Base-by-base conservation (phyloP, 208 protist genomes). In the Leptomonas seymouri region DNA sequence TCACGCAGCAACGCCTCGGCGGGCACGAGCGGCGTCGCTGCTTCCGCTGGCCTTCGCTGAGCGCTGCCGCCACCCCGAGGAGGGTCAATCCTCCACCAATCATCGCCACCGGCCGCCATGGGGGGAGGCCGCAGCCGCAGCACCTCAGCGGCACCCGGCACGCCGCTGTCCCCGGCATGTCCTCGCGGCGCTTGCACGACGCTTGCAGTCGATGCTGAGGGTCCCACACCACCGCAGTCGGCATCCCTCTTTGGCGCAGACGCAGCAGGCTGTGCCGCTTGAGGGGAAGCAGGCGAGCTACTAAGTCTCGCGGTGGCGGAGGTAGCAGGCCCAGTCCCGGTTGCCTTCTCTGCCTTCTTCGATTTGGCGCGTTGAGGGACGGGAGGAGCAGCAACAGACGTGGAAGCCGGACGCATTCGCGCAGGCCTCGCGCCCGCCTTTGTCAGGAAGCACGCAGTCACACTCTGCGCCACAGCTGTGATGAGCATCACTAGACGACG, bases 401-500 rank as follows among this genome's bases (percentile, higher is more conserved):
- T 31, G 61, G 45, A 28, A 34, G 28, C 41, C 14, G 36, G 59
- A 6, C 50, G 70, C 42, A 27, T 20, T n/a, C 69, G 68, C 28
- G 64, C 59, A 20, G 53, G 78, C 5, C 48, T 21, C 14, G 76
- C 71, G 18, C 80, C 80, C 11, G 80, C 70, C 62, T 71, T 72
- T 0, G 59, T 51, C 16, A 96, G 67, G 65, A 93, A 87, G 63
- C 71, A 84, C 41, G 79, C 74, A 28, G 76, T 89, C 53, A 93
- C 56, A 57, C 63, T 64, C 78, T 96, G 91, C 53, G 84, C 65
- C 42, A 96, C 75, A 0, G 65, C 71, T 15, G 80, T 75, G n/a
- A 93, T 39, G 3, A 44, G 42, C 44, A 57, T 77, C 28, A 60
- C 54, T 5, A 94, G 53, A 5, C 73, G 69, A n/a, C 39, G 57